Evolutionary conservation across 371 early-diverging fungal genomes (phyloP).

Genomic region (Rhizomucor pusillus): DNA sequence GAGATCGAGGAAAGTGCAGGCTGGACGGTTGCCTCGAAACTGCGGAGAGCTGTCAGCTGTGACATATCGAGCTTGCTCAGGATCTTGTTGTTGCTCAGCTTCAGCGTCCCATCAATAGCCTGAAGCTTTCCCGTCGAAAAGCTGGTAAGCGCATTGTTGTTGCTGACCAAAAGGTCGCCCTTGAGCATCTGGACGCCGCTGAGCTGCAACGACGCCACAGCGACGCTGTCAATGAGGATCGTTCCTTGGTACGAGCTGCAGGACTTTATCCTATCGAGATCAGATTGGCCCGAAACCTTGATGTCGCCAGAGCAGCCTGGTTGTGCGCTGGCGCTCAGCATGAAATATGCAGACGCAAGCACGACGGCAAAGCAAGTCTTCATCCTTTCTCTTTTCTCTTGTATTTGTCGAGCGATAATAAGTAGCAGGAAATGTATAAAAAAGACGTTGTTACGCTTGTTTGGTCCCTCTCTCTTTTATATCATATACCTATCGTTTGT

Average conservation of each 20-base stretch:
- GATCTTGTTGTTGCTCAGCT: conserved; percentile 43
- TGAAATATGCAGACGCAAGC: too few species aligned
- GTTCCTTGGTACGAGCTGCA: conserved; percentile 16
- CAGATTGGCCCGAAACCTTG: conserved; percentile 15
- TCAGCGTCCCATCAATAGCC: conserved; percentile 35
- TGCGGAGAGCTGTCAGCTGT: conserved; percentile 25
- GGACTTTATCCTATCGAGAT: conserved; percentile 11
- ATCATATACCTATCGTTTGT: too few species aligned
- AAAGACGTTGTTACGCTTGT: too few species aligned
- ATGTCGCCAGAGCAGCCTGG: conserved; percentile 16
- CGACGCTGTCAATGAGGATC: conserved; percentile 11
- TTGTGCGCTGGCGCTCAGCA: neutral
- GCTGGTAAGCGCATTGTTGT: conserved; percentile 13
- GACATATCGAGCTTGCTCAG: conserved; percentile 32
- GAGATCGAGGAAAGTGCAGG: conserved; percentile 35
- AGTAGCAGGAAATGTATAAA: too few species aligned
- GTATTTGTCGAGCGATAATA: too few species aligned
- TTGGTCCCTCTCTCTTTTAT: too few species aligned
- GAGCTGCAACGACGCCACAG: conserved; percentile 4
- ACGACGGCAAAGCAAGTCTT: too few species aligned
- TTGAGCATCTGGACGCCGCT: conserved; percentile 14
- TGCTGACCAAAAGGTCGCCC: conserved; percentile 13
- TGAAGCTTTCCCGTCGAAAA: conserved; percentile 5
- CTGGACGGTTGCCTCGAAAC: conserved; percentile 40
- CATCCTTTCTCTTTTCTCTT: too few species aligned